phyloP scores from a whole-genome alignment of 2,329 filamentous ascomycete species.

The Paraphoma chrysanthemicola region DNA sequence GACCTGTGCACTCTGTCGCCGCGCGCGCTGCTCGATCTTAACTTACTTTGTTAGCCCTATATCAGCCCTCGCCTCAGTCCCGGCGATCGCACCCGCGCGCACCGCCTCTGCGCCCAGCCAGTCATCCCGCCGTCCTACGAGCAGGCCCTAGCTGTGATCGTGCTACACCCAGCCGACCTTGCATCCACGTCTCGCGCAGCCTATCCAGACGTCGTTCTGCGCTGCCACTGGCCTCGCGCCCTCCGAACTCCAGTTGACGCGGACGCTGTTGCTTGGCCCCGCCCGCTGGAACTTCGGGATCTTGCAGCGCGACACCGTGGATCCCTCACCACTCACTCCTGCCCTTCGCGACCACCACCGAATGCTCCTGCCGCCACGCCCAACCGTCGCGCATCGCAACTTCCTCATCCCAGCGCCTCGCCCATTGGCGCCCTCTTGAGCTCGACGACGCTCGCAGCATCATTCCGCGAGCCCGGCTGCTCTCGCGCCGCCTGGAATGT shows the following conservation, averaged over 20 bases:
- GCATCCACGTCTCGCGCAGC: slow-evolving; percentile 6
- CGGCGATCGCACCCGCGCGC: slow-evolving; percentile 2
- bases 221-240: slow-evolving; percentile 12
- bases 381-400: slow-evolving; percentile 23
- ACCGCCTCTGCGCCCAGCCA: slow-evolving; percentile 2
- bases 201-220: slow-evolving; percentile 5
- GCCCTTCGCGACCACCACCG: slow-evolving; percentile 9
- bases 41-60: slow-evolving; percentile 1
- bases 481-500: slow-evolving; percentile 49
- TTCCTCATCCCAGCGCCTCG: slow-evolving; percentile 16
- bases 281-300: slow-evolving; percentile 23
- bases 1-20: slow-evolving; percentile 9
- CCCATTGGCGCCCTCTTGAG: slow-evolving; percentile 31
- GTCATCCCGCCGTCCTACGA: slow-evolving; percentile 1
- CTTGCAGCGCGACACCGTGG: slow-evolving; percentile 24
- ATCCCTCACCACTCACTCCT: slow-evolving; percentile 6
- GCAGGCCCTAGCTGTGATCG: slow-evolving; percentile 1
- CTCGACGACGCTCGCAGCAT: slow-evolving; percentile 21
- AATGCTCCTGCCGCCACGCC: slow-evolving; percentile 32
- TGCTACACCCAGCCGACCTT: slow-evolving; percentile 10
- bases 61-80: slow-evolving; percentile 1
- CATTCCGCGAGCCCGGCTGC: slow-evolving; percentile 40
- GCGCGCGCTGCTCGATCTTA: slow-evolving; percentile 4
- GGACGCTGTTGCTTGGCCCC: slow-evolving; percentile 16
- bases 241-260: not conserved